A percentile compares a stretch with the other conserved stretches of the same genome.
These are phyloP conservation scores for Scheffersomyces quercinus DNA, from an alignment of 1,139 yeast genomes.

Conservation along the genomic window DNA sequence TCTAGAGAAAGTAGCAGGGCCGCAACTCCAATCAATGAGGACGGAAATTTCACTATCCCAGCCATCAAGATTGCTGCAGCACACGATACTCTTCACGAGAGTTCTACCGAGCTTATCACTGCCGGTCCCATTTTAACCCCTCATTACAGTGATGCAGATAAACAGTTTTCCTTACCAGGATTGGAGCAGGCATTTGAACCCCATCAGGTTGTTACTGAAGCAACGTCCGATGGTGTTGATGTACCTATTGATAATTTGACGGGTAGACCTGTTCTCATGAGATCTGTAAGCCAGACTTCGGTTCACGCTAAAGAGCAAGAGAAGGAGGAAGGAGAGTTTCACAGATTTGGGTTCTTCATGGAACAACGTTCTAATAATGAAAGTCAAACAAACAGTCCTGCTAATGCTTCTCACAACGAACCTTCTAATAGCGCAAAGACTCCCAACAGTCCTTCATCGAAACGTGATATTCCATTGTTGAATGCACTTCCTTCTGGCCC, in stretches of 20 bases:
- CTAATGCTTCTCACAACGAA: constrained; percentile 4
- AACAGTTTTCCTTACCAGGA: constrained; percentile 22
- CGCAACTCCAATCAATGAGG: constrained; percentile 5
- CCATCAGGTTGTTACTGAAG: constrained; percentile 67
- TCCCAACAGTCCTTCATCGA: background rate
- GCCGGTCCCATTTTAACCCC: constrained; percentile 60
- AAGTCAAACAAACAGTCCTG: background rate
- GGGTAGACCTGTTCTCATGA: constrained; percentile 68
- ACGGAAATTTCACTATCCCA: background rate
- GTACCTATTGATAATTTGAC: constrained; percentile 67
- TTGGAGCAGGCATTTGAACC: constrained; percentile 46
- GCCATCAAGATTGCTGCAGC: constrained; percentile 3
- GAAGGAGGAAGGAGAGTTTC: constrained; percentile 89
- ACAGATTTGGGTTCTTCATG: constrained; percentile 76
- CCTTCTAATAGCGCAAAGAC: constrained; percentile 5
- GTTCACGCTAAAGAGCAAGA: constrained; percentile 74
- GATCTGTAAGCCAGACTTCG: constrained; percentile 66
- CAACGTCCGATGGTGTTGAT: constrained; percentile 52
- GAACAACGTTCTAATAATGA: constrained; percentile 50
- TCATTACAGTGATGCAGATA: constrained; percentile 21
- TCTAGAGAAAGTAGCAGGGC: constrained; percentile 1
- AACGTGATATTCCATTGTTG: constrained; percentile 32
- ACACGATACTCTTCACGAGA: constrained; percentile 44
- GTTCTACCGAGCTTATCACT: constrained; percentile 51
- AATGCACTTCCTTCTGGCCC: constrained; percentile 68